Base-by-base conservation (phyloP, 2,329 filamentous ascomycete genomes). In the Fusarium sp. region DNA sequence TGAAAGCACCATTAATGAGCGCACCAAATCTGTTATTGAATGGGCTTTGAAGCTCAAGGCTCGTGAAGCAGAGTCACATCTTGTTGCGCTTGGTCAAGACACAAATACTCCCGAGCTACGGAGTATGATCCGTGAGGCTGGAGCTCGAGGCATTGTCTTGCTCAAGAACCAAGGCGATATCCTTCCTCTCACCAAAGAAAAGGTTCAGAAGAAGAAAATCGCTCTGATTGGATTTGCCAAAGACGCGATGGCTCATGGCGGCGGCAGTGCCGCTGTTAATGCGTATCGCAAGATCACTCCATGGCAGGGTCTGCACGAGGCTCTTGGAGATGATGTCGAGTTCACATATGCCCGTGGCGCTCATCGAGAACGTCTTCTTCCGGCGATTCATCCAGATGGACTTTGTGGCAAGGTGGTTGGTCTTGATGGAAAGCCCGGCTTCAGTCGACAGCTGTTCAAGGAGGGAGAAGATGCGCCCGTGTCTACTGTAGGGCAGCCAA, bases 141-240 rank as follows among this genome's bases (percentile, higher is more conserved):
- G 71, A 6, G 71, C 72, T 1, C 85, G 88, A 58, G 87, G 87
- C 0, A 86, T 90, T 13, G 88, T 91, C 2, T 82, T 91, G 13
- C 78, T 91, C 38, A 91, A 91, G 78, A 92, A 92, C 61, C 81
- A 89, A 21, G 81, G 83, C 29, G 77, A 79, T 13, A 77, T 87
- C 4, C 80, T 92, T 3, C 89, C 89, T 1, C 72, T 88, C 7
- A 81, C 63, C 2, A 73, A 64, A 10, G 59, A 66, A 5, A 66
- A 67, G 2, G 48, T 69, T 3, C 55, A 58, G 10, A 69, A 63
- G 16, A 77, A 77, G 55, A 77, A 68, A 13, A 64, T 76, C 26
- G 76, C 76, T 3, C 57, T 80, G 0, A 68, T 80, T 12, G 78
- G 78, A 1, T 77, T 78, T 42, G 60, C 75, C 10, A 78, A 76